phyloP scores from a whole-genome alignment of 306 rosid genomes.

The Leucaena leucocephala region DNA sequence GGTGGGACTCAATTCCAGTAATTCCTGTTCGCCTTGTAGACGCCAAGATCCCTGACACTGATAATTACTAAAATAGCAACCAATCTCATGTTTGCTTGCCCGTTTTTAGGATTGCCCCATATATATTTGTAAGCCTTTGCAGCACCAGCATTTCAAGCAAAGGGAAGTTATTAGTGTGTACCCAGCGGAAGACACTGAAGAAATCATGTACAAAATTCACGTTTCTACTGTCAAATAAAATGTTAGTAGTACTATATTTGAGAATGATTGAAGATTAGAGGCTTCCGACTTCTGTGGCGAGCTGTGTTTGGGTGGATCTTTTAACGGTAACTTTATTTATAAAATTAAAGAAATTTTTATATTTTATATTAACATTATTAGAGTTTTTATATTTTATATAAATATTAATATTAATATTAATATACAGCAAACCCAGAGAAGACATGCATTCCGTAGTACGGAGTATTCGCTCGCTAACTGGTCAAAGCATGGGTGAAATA shows the following conservation, averaged over 20 bases:
- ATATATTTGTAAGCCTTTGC: not conserved
- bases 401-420: no score
- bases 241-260: not conserved
- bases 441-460: no score
- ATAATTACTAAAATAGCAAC: conserved; percentile 3
- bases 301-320: not conserved
- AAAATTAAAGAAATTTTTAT: no score
- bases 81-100: not conserved
- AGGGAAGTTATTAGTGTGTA: conserved; percentile 13
- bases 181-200: conserved; percentile 5
- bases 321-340: no score
- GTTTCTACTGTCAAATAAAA: conserved; percentile 19
- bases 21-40: conserved; percentile 65
- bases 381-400: no score
- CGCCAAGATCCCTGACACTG: conserved; percentile 31
- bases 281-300: not conserved
- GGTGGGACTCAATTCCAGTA: conserved; percentile 96
- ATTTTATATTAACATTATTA: no score
- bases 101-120: conserved; percentile 8
- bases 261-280: not conserved
- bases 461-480: no score
- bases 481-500: no score
- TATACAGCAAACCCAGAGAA: no score
- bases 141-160: conserved; percentile 2
- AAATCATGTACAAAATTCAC: conserved; percentile 20